Conservation (phyloP, 2,329 filamentous ascomycete genomes). For the Pseudogymnoascus sp. region DNA sequence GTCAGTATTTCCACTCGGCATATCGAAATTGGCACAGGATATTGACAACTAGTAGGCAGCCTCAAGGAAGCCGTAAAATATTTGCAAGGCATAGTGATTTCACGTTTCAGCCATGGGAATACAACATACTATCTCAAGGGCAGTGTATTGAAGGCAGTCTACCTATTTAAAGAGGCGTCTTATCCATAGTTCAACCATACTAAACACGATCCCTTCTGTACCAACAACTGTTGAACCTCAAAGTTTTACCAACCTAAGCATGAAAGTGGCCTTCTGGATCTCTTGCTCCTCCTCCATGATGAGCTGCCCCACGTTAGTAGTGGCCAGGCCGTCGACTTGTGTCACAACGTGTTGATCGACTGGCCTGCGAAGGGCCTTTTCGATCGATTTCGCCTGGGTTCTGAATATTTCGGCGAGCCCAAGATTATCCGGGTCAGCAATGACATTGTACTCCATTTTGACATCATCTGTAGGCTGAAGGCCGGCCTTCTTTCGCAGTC, state of each 20-base stretch:
- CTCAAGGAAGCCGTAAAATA: constrained; percentile 39
- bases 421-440: constrained; percentile 70
- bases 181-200: constrained; percentile 1
- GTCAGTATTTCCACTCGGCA: constrained; percentile 43
- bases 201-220: constrained; percentile 1
- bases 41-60: constrained; percentile 36
- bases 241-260: constrained; percentile 68
- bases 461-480: constrained; percentile 89
- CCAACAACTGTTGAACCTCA: constrained; percentile 33
- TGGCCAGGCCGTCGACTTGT: constrained; percentile 47
- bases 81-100: background rate
- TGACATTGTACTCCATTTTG: constrained; percentile 83
- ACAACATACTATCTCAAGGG: background rate
- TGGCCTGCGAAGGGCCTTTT: constrained; percentile 70
- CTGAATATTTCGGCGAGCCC: constrained; percentile 65
- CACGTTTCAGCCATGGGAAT: background rate
- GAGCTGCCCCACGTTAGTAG: constrained; percentile 45
- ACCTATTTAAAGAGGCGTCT: background rate
- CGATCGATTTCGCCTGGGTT: constrained; percentile 59
- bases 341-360: constrained; percentile 62
- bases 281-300: constrained; percentile 81
- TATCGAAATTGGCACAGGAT: background rate
- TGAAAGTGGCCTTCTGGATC: constrained; percentile 72
- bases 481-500: constrained; percentile 87
- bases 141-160: background rate